Evolutionary conservation across 176 grass and related monocot genomes (phyloP).

Genomic region (Hordeum vulgare): MorexV3_pseudomolecules_assembly NC_058522.1:357592889-357593388

Average conservation of each 20-base stretch:
- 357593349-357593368: too few relatives aligned
- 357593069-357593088: neutral
- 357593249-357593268: neutral
- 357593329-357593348: too few relatives aligned
- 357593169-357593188: neutral
- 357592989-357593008: neutral
- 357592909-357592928: neutral
- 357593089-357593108: neutral
- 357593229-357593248: neutral
- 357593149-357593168: neutral
- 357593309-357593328: too few relatives aligned
- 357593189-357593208: neutral
- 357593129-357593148: neutral
- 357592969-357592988: neutral
- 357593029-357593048: neutral
- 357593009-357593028: neutral
- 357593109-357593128: neutral
- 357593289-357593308: too few relatives aligned
- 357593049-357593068: neutral
- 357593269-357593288: too few relatives aligned
- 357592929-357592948: neutral
- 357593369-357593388: too few relatives aligned
- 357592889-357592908: neutral
- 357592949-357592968: neutral
- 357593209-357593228: neutral